Base-by-base conservation (phyloP, 164 flowering plant species). In the Aristolochia californica region DNA sequence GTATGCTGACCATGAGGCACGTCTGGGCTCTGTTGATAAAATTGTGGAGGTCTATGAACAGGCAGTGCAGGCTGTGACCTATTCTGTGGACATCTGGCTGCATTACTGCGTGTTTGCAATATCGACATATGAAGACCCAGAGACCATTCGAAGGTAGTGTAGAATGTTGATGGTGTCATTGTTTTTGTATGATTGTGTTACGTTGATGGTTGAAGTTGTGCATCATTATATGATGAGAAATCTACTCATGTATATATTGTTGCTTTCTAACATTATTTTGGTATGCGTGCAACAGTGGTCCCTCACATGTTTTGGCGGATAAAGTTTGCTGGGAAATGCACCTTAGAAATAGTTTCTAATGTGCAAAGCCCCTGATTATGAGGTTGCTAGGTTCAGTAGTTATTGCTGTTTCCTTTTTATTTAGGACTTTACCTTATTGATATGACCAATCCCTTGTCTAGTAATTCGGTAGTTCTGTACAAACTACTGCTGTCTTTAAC, bases 11-110 rank as follows among this genome's bases (percentile, higher is more conserved):
- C 96, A 94, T 58, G 99, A 94, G 70, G 85, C 83, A 48, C 88
- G 83, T 1, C 48, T 86, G 48, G 87, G 94, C 14, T 74, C 81
- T 22, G 68, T 77, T 52, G 96, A 94, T 62, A 94, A 86, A 78
- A 95, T 91, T 72, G 84, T 80, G 57, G 99, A 88, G 70, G 91
- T 94, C 13, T 94, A 86, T 70, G 99, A 94, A 66, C 80, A 87
- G 43, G 96, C 97, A 52, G 90, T 94, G 70, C 87, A 70, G 63
- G 95, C 87, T 40, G 99, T 94, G 66, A 88, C 99, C 7, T 94
- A 90, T 70, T 94, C 99, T 34, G 97, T 94, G 54, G 99, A 94
- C 66, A 91, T 94, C 60, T 94, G 99, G 99, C 64, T 94, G 79
- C 97, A 91, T 57, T 94, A 94, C 66, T 94, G 97, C 68, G 72